phyloP scores from a whole-genome alignment of 345 rosid genomes.

The Litchi chinensis region DNA sequence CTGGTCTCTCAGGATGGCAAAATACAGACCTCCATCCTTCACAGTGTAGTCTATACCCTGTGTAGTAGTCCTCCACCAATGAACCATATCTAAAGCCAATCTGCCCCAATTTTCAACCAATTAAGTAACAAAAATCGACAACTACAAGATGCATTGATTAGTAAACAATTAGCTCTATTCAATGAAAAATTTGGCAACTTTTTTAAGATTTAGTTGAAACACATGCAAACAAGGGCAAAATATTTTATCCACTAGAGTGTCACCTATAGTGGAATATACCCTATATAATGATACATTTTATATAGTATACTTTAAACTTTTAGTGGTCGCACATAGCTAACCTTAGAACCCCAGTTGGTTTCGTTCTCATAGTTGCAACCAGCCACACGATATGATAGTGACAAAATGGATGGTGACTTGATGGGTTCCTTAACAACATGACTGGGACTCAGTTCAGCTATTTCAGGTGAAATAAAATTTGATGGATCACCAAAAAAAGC shows the following conservation, averaged over 20 bases:
- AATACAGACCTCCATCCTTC: slow-evolving; percentile 72
- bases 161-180: no score
- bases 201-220: no score
- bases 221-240: neutral
- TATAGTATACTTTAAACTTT: no score
- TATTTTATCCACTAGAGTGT: no score
- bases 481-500: slow-evolving; percentile 55
- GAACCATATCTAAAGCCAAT: slow-evolving; percentile 73
- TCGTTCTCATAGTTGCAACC: slow-evolving; percentile 53
- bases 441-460: slow-evolving; percentile 38
- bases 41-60: slow-evolving; percentile 57
- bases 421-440: slow-evolving; percentile 34
- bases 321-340: neutral
- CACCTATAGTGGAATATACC: no score
- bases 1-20: slow-evolving; percentile 58
- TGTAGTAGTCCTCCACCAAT: slow-evolving; percentile 66
- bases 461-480: slow-evolving; percentile 26
- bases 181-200: no score
- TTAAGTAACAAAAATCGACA: no score
- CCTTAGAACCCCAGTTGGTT: slow-evolving; percentile 71
- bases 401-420: slow-evolving; percentile 24
- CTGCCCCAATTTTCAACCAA: slow-evolving; percentile 31
- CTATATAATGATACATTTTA: no score
- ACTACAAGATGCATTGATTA: neutral
- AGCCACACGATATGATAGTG: slow-evolving; percentile 55